phyloP scores from a whole-genome alignment of 2,329 filamentous ascomycete species.

The Alternaria panax region DNA sequence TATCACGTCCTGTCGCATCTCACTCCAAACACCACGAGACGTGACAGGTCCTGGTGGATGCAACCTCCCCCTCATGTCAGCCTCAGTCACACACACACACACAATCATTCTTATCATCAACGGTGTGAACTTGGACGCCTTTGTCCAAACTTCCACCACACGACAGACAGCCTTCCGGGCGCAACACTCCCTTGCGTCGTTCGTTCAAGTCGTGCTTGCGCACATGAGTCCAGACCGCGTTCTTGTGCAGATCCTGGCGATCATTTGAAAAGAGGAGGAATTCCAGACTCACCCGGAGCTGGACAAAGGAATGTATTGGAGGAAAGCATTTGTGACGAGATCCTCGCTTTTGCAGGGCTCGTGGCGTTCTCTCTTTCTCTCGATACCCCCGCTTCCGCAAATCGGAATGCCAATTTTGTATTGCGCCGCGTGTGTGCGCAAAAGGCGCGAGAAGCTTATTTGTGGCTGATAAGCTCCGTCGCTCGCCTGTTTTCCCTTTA shows the following conservation, averaged over 20 bases:
- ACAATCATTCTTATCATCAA: neutral
- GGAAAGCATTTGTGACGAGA: slow-evolving; percentile 5
- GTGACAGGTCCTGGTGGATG: neutral
- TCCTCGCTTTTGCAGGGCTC: slow-evolving; percentile 11
- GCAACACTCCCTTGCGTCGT: neutral
- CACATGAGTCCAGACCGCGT: slow-evolving; percentile 10
- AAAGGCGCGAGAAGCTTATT: slow-evolving; percentile 32
- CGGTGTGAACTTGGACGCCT: slow-evolving; percentile 1
- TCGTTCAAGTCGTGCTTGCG: neutral
- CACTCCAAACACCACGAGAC: neutral
- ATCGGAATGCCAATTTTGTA: slow-evolving; percentile 31
- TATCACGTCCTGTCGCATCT: slow-evolving; percentile 1
- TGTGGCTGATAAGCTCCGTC: slow-evolving; percentile 28
- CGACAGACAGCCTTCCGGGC: slow-evolving; percentile 5
- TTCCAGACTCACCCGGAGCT: neutral
- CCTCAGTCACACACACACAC: slow-evolving; percentile 1
- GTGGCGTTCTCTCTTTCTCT: slow-evolving; percentile 14
- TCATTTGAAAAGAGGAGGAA: neutral
- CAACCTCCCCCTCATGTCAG: slow-evolving; percentile 1
- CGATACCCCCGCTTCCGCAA: slow-evolving; percentile 32
- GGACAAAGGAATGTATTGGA: neutral
- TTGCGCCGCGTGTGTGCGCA: slow-evolving; percentile 27
- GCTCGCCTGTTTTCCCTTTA: slow-evolving; percentile 34
- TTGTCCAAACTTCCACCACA: neutral
- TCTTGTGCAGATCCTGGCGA: slow-evolving; percentile 6